Evolutionary conservation across 2,329 filamentous ascomycete genomes (phyloP), one percentile per base, ranked within the genome.

Genomic region (Xenosphaeropsis pyriputrescens): DNA sequence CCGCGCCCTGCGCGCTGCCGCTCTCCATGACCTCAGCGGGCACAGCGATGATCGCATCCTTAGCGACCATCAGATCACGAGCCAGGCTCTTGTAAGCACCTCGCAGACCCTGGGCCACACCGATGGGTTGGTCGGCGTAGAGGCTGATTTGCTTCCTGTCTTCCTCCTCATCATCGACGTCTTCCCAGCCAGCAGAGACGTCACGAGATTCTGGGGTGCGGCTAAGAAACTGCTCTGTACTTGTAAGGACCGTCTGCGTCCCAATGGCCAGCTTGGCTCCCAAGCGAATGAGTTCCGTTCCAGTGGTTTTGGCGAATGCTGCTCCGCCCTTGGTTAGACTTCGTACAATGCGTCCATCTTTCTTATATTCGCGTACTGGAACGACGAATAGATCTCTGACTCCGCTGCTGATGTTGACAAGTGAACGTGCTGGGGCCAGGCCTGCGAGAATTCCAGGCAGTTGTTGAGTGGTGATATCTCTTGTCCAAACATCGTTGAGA

Each of bases 401-500:
- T 1, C 89, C 89, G 39, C 79, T 82, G 19, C 88, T 85, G 7
- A 98, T 84, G 47, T 93, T 94, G 36, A 93, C 89, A 2, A 98
- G 63, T 1, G 85, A 85, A 12, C 86, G 77, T n/a, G 96, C 79
- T 1, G 86, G 84, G 0, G 88, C 88, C 5, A 98, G 67, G 15
- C 91, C 91, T 2, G 86, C 84, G 29, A 98, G 70, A 1, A 98
- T 82, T 2, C 81, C 78, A 1, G 86, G 85, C 5, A 98, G 76
- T 56, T 98, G 91, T 47, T 89, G 93, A 13, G 72, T 67, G 54
- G 82, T 85, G 39, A 98, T 82, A 53, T 98, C 89, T 1, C 86
- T 86, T 71, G 79, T 93, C 91, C 91, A 98, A 32, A 95, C 84
- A 53, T 93, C 85, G 53, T 96, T 96, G 26, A 98, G 70, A 2